These are phyloP conservation scores for Triticum dicoccoides DNA, from an alignment of 176 grass and related monocot genomes.

Conservation along the genomic window DNA sequence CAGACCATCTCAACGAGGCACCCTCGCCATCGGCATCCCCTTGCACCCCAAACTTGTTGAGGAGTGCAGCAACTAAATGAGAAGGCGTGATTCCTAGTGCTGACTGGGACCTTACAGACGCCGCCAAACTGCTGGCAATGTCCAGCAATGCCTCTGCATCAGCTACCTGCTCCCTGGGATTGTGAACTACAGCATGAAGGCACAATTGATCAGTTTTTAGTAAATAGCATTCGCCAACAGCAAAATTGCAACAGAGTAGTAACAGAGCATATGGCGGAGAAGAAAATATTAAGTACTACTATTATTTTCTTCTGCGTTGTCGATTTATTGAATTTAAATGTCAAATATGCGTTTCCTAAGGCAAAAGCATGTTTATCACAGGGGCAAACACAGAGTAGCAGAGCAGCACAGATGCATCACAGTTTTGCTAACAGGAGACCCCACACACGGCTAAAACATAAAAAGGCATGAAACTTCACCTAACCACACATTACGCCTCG, in stretches of 20 bases:
- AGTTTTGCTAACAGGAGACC: not conserved
- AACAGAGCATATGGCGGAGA: not conserved
- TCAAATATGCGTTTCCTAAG: not conserved
- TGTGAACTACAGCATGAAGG: slow-evolving; percentile 54
- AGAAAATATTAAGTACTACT: not conserved
- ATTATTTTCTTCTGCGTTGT: not conserved
- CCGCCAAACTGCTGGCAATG: slow-evolving; percentile 60
- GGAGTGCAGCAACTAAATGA: slow-evolving; percentile 56
- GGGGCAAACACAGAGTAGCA: not conserved
- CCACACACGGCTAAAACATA: not conserved
- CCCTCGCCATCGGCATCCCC: slow-evolving; percentile 23
- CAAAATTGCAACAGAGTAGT: not conserved
- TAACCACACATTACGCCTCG: not conserved
- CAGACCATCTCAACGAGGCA: slow-evolving; percentile 39
- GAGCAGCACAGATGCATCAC: not conserved
- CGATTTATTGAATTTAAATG: not conserved
- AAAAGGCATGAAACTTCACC: not conserved
- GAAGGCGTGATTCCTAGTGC: slow-evolving; percentile 65
- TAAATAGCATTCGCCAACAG: not conserved
- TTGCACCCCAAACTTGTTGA: slow-evolving; percentile 56
- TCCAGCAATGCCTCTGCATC: slow-evolving; percentile 81
- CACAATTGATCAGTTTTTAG: not conserved
- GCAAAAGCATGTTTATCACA: not conserved
- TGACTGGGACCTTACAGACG: slow-evolving; percentile 67
- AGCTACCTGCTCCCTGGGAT: slow-evolving; percentile 81